Conservation (phyloP, 2,329 filamentous ascomycete genomes). For the Venturia effusa region DNA sequence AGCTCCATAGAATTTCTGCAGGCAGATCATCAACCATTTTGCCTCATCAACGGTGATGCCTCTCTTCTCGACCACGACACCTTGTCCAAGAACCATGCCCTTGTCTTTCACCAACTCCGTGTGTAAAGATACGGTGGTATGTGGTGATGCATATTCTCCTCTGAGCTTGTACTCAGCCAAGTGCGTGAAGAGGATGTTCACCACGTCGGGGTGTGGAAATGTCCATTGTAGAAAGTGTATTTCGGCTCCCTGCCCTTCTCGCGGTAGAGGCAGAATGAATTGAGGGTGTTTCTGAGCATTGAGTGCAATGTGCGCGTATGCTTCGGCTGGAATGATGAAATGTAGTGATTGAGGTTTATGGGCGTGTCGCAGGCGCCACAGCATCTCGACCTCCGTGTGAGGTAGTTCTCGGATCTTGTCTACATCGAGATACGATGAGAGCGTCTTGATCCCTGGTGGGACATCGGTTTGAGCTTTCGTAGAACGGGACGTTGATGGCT, state of each 20-base stretch:
- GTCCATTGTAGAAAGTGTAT: slow-evolving; percentile 97
- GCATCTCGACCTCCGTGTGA: slow-evolving; percentile 67
- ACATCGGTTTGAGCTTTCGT: slow-evolving; percentile 24
- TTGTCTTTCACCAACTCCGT: slow-evolving; percentile 64
- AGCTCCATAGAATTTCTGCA: slow-evolving; percentile 83
- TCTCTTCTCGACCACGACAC: slow-evolving; percentile 61
- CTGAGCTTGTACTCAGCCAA: slow-evolving; percentile 86
- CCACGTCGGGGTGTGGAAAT: slow-evolving; percentile 57
- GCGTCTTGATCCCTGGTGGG: slow-evolving; percentile 47
- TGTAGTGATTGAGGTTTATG: slow-evolving; percentile 64
- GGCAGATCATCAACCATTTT: slow-evolving; percentile 81
- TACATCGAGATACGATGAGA: slow-evolving; percentile 65
- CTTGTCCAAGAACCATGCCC: slow-evolving; percentile 77
- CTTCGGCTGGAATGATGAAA: slow-evolving; percentile 63
- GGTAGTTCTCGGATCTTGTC: slow-evolving; percentile 65
- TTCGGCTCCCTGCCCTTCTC: slow-evolving; percentile 50
- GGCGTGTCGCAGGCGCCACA: slow-evolving; percentile 87
- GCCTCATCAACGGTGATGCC: slow-evolving; percentile 73
- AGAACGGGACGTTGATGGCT: slow-evolving; percentile 20
- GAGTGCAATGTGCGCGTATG: slow-evolving; percentile 61
- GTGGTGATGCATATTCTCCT: slow-evolving; percentile 80
- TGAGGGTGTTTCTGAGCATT: slow-evolving; percentile 68
- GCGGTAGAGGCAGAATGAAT: slow-evolving; percentile 79
- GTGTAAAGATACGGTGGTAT: slow-evolving; percentile 91
- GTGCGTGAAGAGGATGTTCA: slow-evolving; percentile 75